Conservation (phyloP, 257 asterid species). For the Marsdenia floribunda region DNA sequence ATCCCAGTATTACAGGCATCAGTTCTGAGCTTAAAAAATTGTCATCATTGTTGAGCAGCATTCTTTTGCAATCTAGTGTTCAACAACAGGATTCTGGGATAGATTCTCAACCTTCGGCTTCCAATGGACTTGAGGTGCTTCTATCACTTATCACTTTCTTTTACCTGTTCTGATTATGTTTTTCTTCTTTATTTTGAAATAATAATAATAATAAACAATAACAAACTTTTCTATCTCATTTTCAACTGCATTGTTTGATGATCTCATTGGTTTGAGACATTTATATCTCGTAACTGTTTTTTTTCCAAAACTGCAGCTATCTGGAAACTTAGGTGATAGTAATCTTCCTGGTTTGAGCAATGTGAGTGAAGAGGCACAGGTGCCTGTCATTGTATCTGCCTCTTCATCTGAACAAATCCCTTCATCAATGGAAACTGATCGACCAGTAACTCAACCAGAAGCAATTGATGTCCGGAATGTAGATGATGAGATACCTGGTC, state of each 20-base stretch:
- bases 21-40: slow-evolving; percentile 60
- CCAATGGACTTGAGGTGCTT: slow-evolving; percentile 56
- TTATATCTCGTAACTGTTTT: background rate
- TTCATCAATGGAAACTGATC: slow-evolving; percentile 38
- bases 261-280: background rate
- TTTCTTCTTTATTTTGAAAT: no score
- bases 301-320: slow-evolving; percentile 34
- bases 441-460: slow-evolving; percentile 36
- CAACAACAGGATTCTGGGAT: slow-evolving; percentile 30
- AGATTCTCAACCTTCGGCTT: slow-evolving; percentile 34
- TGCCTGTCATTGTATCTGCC: slow-evolving; percentile 31
- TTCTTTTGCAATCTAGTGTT: slow-evolving; percentile 43
- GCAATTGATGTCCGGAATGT: slow-evolving; percentile 34
- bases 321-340: slow-evolving; percentile 45
- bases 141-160: slow-evolving; percentile 18
- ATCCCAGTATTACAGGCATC: slow-evolving; percentile 36
- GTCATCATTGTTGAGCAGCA: slow-evolving; percentile 49
- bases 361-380: slow-evolving; percentile 39
- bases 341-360: slow-evolving; percentile 24
- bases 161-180: slow-evolving; percentile 1
- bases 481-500: slow-evolving; percentile 76
- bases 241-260: background rate
- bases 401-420: slow-evolving; percentile 39
- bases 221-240: background rate
- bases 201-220: no score